Evolutionary conservation across 768 basidiomycete genomes (phyloP), one percentile per base, ranked within the genome.

Genomic region (Neoboletus brunneissimus): DNA sequence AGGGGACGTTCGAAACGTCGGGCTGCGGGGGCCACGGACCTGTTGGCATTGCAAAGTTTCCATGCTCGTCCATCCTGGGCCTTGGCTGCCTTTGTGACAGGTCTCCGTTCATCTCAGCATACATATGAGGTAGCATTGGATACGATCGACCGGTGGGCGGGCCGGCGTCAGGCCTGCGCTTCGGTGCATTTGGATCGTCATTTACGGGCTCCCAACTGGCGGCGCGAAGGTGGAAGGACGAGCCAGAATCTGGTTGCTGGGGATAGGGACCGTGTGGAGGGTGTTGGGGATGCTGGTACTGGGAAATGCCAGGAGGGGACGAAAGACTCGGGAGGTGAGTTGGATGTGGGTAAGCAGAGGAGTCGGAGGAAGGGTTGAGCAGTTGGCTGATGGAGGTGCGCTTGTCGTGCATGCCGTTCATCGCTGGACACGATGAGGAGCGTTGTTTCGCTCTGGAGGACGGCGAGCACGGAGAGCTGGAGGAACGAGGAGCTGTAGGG

Each of bases 191-290:
- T 60, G 68, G 72, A 68, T 65, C 70, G 58, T 72, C 75, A 49
- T 62, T 71, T 46, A 61, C 72, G 51, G 61, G 66, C 29, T 77
- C 78, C 85, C 86, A 87, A 63, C 71, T 83, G 6, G 86, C 86
- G 12, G 84, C 81, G 40, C 83, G 78, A n/a, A 87, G 79, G 64
- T 81, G 77, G 62, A 77, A 87, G 23, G 78, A 68, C 12, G 73
- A 53, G 12, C 54, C 60, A 34, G 72, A 63, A 1, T 71, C 72
- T 12, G 63, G 65, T 10, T 71, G 67, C 4, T 57, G 70, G 3
- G 68, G 48, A 38, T 73, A 73, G 23, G 62, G 64, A 15, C 47
- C 48, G 18, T 66, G 72, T 2, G 58, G 66, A 2, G 70, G 67
- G 22, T 67, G 62, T 5, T 60, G 65, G 12, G 62, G 60, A 51